Conservation (phyloP, 441 rosid species). For the Isatis lusitanica region DNA sequence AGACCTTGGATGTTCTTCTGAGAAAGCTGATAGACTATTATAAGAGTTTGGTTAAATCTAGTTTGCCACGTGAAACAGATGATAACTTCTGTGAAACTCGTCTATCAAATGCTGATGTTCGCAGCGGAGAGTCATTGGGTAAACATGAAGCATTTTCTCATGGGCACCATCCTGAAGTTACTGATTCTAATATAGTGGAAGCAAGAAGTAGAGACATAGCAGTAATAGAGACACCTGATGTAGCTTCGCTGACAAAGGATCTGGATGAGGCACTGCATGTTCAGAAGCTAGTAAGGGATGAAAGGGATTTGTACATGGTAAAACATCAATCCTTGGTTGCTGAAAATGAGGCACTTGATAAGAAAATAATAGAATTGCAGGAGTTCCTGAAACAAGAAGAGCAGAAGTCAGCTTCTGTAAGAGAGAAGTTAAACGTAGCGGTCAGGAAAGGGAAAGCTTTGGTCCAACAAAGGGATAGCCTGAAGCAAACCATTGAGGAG, state of each 20-base stretch:
- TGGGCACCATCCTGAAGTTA: slow-evolving; percentile 33
- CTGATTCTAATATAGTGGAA: slow-evolving; percentile 39
- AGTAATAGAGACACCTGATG: slow-evolving; percentile 44
- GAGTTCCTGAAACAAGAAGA: slow-evolving; percentile 78
- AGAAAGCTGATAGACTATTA: slow-evolving; percentile 71
- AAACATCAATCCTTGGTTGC: slow-evolving; percentile 59
- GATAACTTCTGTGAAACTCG: slow-evolving; percentile 35
- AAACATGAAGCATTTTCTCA: slow-evolving; percentile 39
- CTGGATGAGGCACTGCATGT: slow-evolving; percentile 68
- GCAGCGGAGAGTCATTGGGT: slow-evolving; percentile 42
- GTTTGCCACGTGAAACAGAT: slow-evolving; percentile 38
- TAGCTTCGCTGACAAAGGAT: slow-evolving; percentile 60
- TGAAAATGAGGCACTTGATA: slow-evolving; percentile 66
- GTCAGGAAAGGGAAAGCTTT: slow-evolving; percentile 97
- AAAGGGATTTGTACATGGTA: slow-evolving; percentile 66
- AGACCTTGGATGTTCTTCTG: slow-evolving; percentile 68
- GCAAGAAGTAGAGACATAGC: slow-evolving; percentile 46
- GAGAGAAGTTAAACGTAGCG: slow-evolving; percentile 94
- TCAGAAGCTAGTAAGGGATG: slow-evolving; percentile 62
- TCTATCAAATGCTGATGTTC: slow-evolving; percentile 35
- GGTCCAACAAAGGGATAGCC: slow-evolving; percentile 88
- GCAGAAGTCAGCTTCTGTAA: slow-evolving; percentile 76
- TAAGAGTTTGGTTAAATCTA: slow-evolving; percentile 41
- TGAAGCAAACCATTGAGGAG: slow-evolving; percentile 83
- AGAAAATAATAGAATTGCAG: slow-evolving; percentile 63